Conservation (phyloP, 2,329 filamentous ascomycete species). For the Aspergillus niger region DNA sequence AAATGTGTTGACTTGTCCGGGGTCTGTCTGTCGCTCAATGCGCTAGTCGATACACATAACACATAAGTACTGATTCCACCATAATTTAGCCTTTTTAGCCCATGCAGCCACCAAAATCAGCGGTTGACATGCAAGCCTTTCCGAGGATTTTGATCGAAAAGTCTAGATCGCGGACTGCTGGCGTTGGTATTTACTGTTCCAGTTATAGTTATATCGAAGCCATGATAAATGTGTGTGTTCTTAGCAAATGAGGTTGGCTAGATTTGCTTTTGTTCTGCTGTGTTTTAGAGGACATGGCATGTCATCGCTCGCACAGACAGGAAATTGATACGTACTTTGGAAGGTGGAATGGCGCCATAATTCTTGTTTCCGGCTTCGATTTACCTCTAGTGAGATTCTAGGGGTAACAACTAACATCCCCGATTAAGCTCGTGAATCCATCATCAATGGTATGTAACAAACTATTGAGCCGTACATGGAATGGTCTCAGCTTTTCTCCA, state of each 20-base stretch:
- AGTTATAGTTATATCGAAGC: background rate
- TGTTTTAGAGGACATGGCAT: background rate
- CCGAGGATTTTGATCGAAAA: background rate
- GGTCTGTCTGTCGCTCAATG: too few species aligned
- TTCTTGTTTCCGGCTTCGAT: background rate
- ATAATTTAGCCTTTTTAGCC: background rate
- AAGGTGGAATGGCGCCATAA: background rate
- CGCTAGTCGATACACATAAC: background rate
- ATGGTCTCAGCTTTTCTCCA: conserved; percentile 4
- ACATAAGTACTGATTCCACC: background rate
- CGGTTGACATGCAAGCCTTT: background rate
- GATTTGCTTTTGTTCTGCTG: background rate
- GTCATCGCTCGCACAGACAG: background rate
- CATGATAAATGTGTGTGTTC: background rate
- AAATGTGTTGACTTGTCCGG: too few species aligned
- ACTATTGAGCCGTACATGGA: background rate
- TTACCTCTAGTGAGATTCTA: background rate
- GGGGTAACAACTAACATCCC: background rate
- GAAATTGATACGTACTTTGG: background rate
- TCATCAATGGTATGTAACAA: background rate
- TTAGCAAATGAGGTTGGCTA: background rate
- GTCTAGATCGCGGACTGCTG: background rate
- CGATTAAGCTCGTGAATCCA: background rate
- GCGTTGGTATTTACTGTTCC: background rate
- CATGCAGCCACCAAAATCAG: background rate